Base-by-base conservation (phyloP, 371 early-diverging fungal genomes). In the Smittium mucronatum region DNA sequence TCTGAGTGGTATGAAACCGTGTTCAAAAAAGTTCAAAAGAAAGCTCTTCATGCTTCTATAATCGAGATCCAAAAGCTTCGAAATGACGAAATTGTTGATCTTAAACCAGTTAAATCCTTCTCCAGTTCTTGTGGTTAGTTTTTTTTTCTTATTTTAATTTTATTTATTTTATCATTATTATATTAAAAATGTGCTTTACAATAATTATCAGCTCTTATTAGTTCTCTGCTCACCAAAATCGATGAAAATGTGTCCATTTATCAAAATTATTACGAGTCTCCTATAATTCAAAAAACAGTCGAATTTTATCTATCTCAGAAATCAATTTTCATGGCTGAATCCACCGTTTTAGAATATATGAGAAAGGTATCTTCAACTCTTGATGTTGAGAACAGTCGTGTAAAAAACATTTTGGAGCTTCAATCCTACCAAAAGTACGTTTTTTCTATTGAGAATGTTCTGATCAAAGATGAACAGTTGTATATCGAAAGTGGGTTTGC, bases 281-380 rank as follows among this genome's bases (percentile, higher is more conserved):
- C 47, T 11, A 21, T 47, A 11, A 47, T 47, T 11, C 5, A 47
- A 11, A 47, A 47, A 5, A 11, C 47, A 11, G 21, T 5, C 5
- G 47, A 47, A 11, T 47, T 47, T 47, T 47, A 47, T 47, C 21
- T 47, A 47, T 11, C 11, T 21, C 11, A 47, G 76, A 87, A 89
- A 57, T 89, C 92, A 74, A 84, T 84, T 30, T 94, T 93, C 74
- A 83, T 94, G 65, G 83, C 86, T 63, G 90, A 91, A 70, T 91
- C 93, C 78, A 85, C 89, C 64, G 85, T 94, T 36, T 85, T 91
- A 31, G 94, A 94, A 61, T 97, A 97, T 77, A 91, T 97, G 92
- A 89, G 90, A 73, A 91, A 93, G 84, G 92, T 92, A 1, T 91
- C 92, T 70, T 75, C 84, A 16, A 87, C 94, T 60, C 79, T 97